These are phyloP conservation scores for Globisporangium orthogonon DNA, from an alignment of 352 stramenopile species.

Conservation along the genomic window DNA sequence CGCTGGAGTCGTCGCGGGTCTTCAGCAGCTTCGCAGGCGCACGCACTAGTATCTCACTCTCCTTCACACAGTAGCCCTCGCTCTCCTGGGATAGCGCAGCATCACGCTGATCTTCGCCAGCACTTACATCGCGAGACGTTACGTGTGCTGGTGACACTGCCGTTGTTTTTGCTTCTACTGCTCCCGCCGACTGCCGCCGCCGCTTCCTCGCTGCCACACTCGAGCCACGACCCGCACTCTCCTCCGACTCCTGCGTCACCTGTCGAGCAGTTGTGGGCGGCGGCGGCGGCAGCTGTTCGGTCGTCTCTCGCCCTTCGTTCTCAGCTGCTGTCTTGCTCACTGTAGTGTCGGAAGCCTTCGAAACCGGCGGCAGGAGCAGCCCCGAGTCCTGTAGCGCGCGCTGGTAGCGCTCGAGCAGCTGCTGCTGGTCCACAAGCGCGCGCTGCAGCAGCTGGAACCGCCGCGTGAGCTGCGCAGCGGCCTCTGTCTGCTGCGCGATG, in stretches of 20 bases:
- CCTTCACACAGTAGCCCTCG: no score
- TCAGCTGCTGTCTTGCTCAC: neutral
- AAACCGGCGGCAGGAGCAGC: neutral
- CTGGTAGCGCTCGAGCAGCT: constrained; percentile 55
- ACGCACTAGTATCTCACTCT: no score
- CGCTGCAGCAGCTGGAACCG: constrained; percentile 19
- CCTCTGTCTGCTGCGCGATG: neutral
- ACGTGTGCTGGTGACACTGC: neutral
- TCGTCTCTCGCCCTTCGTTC: neutral
- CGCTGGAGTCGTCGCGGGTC: no score
- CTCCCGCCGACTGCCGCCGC: neutral
- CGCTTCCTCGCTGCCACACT: neutral
- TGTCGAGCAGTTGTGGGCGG: neutral
- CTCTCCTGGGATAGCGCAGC: no score
- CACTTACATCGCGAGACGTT: neutral
- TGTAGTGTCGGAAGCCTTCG: neutral
- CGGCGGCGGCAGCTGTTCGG: neutral
- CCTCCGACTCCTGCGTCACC: constrained; percentile 1
- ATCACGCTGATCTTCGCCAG: no score
- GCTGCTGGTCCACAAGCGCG: constrained; percentile 21
- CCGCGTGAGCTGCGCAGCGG: neutral
- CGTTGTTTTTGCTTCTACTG: neutral
- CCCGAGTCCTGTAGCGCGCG: constrained; percentile 19
- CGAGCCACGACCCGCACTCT: neutral
- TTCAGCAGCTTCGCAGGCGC: no score